Conservation (phyloP, 768 basidiomycete genomes). For the Tulasnella sp. region DNA sequence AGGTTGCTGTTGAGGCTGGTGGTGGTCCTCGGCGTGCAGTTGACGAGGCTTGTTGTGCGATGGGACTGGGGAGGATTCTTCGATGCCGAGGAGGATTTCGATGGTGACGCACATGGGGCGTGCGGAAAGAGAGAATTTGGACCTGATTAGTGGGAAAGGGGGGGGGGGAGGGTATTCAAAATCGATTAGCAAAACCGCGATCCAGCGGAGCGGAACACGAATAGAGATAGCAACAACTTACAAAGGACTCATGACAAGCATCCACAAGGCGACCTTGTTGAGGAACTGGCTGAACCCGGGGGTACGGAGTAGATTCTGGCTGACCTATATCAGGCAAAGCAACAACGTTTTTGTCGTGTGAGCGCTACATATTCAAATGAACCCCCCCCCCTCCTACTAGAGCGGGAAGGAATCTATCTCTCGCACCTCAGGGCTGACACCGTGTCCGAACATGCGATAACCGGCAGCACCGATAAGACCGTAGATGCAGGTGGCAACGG, state of each 20-base stretch:
- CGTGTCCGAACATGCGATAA: slow-evolving; percentile 85
- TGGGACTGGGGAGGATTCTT: slow-evolving; percentile 35
- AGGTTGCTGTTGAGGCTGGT: too few species aligned
- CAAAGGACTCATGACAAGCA: slow-evolving; percentile 76
- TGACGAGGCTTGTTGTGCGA: slow-evolving; percentile 15
- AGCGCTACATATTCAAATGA: neutral
- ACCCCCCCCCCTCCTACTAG: neutral
- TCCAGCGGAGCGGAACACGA: slow-evolving; percentile 29
- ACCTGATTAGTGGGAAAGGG: slow-evolving; percentile 42
- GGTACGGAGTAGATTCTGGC: slow-evolving; percentile 69
- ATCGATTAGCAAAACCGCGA: neutral
- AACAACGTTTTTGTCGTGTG: neutral
- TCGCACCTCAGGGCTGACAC: slow-evolving; percentile 74
- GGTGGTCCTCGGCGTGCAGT: neutral
- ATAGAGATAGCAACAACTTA: slow-evolving; percentile 39
- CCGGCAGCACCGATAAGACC: slow-evolving; percentile 69
- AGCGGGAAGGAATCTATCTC: neutral
- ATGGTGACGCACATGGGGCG: slow-evolving; percentile 83
- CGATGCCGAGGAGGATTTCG: slow-evolving; percentile 70
- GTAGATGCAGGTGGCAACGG: slow-evolving; percentile 56
- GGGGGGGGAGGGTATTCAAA: neutral
- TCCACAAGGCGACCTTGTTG: slow-evolving; percentile 75
- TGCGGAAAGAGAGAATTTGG: slow-evolving; percentile 82
- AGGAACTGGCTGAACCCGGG: slow-evolving; percentile 66
- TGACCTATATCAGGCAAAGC: slow-evolving; percentile 52